Conservation (phyloP, 2,329 filamentous ascomycete species). For the Aspergillus ustus region DNA sequence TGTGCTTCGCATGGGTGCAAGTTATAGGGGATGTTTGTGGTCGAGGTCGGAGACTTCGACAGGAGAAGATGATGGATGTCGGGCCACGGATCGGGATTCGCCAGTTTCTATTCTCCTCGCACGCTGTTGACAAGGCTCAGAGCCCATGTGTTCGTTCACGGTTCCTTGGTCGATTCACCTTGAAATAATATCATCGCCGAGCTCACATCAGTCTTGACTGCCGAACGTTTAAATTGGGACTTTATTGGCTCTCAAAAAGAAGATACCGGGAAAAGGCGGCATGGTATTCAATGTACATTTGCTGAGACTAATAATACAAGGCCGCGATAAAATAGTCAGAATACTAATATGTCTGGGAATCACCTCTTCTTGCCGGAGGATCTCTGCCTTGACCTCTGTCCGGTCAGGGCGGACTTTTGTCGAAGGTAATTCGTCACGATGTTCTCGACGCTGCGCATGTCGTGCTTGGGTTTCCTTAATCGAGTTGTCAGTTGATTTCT, state of each 20-base stretch:
- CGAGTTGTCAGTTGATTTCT: slow-evolving; percentile 17
- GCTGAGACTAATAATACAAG: slow-evolving; percentile 36
- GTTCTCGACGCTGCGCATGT: slow-evolving; percentile 82
- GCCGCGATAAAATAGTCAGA: slow-evolving; percentile 23
- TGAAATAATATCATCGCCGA: background rate
- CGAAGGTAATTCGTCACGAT: slow-evolving; percentile 71
- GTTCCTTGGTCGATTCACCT: background rate
- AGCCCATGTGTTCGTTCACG: background rate
- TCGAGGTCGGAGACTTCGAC: background rate
- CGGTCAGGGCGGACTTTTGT: slow-evolving; percentile 53
- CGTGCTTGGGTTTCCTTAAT: slow-evolving; percentile 73
- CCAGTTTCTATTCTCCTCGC: background rate
- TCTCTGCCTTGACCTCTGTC: slow-evolving; percentile 29
- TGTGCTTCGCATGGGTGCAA: background rate
- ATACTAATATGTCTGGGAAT: slow-evolving; percentile 12
- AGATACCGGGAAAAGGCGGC: slow-evolving; percentile 18
- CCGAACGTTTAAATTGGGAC: background rate
- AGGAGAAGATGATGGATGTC: background rate
- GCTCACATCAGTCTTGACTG: background rate
- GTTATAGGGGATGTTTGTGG: background rate
- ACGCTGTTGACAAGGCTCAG: background rate
- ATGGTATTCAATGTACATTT: slow-evolving; percentile 28
- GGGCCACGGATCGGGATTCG: background rate
- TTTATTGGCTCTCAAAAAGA: slow-evolving; percentile 16
- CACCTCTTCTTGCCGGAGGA: slow-evolving; percentile 25